phyloP scores from a whole-genome alignment of 1,139 yeast genomes.

The Hansenula lynferdii region DNA sequence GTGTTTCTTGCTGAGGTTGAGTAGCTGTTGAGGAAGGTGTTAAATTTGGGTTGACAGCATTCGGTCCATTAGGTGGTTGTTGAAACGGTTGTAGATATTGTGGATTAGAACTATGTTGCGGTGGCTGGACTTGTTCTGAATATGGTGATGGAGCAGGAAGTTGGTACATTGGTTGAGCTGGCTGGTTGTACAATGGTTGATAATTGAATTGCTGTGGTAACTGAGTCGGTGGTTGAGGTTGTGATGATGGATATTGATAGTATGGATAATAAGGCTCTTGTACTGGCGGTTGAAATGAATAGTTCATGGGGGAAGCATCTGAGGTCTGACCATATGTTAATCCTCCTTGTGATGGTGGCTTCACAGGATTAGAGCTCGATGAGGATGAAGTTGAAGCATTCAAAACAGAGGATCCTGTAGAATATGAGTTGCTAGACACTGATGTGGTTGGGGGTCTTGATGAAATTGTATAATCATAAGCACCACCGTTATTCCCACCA shows the following conservation, averaged over 20 bases:
- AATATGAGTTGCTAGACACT: neutral
- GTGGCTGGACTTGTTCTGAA: neutral
- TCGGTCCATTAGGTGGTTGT: no score
- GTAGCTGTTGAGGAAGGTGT: neutral
- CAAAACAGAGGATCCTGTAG: neutral
- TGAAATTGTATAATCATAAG: neutral
- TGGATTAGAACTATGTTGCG: neutral
- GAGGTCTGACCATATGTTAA: neutral
- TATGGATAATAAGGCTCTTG: neutral
- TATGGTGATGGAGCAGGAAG: neutral
- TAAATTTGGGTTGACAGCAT: no score
- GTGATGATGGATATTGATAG: slow-evolving; percentile 1
- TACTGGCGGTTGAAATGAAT: neutral
- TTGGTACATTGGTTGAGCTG: neutral
- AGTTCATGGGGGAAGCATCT: neutral
- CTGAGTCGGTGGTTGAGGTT: neutral
- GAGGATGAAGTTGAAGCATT: neutral
- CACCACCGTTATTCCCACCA: neutral
- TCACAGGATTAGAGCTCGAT: neutral
- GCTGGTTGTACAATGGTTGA: neutral
- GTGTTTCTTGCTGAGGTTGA: no score
- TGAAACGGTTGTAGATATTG: neutral
- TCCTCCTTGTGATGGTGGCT: neutral
- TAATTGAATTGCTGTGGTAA: neutral
- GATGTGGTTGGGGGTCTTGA: neutral